Percentiles rank a stretch among this genome's conserved stretches.
Conservation (phyloP, 495 filamentous ascomycete genomes). For the Filosporella fistucella region DNA sequence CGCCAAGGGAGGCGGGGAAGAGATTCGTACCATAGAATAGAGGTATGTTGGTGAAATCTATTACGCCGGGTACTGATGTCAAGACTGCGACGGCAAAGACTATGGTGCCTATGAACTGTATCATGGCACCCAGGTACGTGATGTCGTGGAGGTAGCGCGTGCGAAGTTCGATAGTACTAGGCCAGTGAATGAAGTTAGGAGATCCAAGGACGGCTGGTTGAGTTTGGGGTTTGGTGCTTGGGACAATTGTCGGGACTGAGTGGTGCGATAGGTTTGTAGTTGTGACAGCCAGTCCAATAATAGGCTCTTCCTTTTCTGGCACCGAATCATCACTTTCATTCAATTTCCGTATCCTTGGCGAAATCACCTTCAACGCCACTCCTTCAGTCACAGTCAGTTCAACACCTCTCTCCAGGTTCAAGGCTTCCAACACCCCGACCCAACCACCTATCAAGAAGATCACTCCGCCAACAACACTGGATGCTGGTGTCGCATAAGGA, state of each 20-base stretch:
- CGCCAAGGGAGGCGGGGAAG: conserved; percentile 6
- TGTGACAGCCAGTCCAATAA: neutral
- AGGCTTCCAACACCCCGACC: conserved; percentile 4
- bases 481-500: conserved; percentile 10
- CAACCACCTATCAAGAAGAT: conserved; percentile 10
- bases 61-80: conserved; percentile 11
- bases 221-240: neutral
- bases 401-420: conserved; percentile 11
- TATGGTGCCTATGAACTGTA: conserved; percentile 8
- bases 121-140: neutral
- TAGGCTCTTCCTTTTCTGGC: neutral
- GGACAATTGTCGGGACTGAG: neutral
- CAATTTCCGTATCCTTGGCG: neutral
- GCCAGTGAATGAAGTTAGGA: conserved; percentile 4
- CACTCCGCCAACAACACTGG: conserved; percentile 2
- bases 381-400: conserved; percentile 3
- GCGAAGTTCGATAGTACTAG: conserved; percentile 1
- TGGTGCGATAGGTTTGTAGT: neutral
- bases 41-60: neutral
- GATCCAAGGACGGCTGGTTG: conserved; percentile 3
- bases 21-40: neutral
- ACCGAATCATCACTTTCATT: neutral
- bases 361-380: neutral
- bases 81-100: conserved; percentile 9
- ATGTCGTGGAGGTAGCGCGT: conserved; percentile 1